Conservation (phyloP, 176 grass and related monocot species). For the Bromus sterilis region DNA sequence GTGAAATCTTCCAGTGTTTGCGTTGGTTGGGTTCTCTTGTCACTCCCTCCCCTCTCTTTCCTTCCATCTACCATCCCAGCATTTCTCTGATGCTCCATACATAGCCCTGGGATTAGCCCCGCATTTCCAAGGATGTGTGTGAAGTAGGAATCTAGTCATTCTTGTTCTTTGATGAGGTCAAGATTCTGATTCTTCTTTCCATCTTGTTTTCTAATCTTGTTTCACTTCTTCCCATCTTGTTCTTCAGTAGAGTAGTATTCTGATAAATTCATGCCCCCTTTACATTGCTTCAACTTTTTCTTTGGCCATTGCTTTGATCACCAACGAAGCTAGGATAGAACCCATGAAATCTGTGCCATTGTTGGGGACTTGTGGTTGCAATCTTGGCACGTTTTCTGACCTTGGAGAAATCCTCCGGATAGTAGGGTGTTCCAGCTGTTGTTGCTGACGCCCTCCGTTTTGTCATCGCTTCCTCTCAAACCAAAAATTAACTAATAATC, state of each 20-base stretch:
- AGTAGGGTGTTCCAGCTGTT: not conserved
- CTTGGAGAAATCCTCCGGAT: not conserved
- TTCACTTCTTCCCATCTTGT: not conserved
- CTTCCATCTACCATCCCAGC: conserved; percentile 20
- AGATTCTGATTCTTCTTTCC: not conserved
- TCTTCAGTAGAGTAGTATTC: not conserved
- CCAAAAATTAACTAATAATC: not conserved
- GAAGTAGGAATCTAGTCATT: not conserved
- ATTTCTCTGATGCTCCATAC: no score
- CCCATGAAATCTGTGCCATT: not conserved
- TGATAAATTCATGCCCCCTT: not conserved
- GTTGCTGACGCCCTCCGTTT: not conserved
- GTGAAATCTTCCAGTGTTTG: not conserved
- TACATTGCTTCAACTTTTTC: not conserved
- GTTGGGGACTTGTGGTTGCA: not conserved
- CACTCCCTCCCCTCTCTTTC: not conserved
- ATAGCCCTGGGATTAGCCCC: not conserved
- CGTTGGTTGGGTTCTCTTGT: not conserved
- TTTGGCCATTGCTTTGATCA: not conserved
- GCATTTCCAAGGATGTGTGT: not conserved
- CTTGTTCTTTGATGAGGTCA: not conserved
- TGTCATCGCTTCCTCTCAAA: not conserved
- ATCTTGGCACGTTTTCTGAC: not conserved
- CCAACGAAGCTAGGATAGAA: not conserved
- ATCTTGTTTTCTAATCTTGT: not conserved